A percentile compares a stretch with the other conserved stretches of the same genome.
phyloP scores from a whole-genome alignment of 208 protist genomes.

The Acanthamoeba culbertsoni region DNA sequence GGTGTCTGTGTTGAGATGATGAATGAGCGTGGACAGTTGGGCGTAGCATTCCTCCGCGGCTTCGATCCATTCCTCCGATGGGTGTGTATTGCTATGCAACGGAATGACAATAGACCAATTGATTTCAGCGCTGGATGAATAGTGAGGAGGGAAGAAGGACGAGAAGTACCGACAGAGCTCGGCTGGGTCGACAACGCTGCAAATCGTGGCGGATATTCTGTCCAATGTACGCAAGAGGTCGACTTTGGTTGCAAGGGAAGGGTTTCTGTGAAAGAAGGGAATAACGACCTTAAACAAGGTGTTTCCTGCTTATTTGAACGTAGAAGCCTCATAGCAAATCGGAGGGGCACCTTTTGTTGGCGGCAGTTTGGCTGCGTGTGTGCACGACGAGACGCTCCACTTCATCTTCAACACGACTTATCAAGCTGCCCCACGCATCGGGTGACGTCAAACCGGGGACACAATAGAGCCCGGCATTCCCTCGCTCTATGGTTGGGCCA shows the following conservation, averaged over 20 bases:
- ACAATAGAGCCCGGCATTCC: not conserved
- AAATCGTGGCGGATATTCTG: not conserved
- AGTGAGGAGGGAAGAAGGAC: too few species aligned
- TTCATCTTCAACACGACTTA: not conserved
- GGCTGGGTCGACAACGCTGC: slow-evolving; percentile 18
- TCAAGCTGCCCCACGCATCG: not conserved
- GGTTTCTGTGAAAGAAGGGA: too few species aligned
- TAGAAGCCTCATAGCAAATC: not conserved
- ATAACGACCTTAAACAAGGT: too few species aligned
- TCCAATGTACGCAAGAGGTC: not conserved
- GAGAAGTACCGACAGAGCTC: not conserved
- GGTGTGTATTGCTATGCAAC: not conserved
- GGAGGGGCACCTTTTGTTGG: not conserved
- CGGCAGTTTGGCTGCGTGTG: not conserved
- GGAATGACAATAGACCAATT: not conserved
- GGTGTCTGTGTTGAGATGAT: slow-evolving; percentile 35
- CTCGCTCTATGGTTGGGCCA: not conserved
- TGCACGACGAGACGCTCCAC: not conserved
- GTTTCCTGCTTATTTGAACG: not conserved
- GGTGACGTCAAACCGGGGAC: not conserved
- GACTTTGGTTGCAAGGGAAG: not conserved
- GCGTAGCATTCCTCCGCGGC: not conserved
- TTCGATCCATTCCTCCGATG: not conserved
- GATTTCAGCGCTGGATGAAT: too few species aligned
- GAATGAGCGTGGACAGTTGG: not conserved